Base-by-base conservation (phyloP, 1,284 basidiomycete genomes). In the Rhodotorula glutinis region DNA sequence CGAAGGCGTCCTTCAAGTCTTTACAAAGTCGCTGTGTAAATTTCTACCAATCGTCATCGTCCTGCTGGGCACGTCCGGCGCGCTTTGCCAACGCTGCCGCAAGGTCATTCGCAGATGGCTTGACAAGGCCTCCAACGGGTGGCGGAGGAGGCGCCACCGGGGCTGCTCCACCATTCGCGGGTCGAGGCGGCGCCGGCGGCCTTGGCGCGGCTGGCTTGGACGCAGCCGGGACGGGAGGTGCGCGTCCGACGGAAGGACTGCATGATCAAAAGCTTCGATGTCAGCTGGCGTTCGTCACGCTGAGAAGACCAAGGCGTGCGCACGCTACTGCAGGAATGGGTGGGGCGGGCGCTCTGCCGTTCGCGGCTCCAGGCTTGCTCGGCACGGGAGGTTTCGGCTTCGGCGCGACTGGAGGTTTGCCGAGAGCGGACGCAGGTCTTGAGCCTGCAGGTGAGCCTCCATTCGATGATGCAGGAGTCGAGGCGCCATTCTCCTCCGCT, bases 381-480 rank as follows among this genome's bases (percentile, higher is more conserved):
- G 79, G 79, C 9, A 82, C 49, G 17, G 70, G 62, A 88, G 13
- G 88, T 86, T 53, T 81, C 82, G 7, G 74, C 56, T 83, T 81
- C 29, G 81, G 76, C 10, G 81, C 67, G 10, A 72, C n/a, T 8
- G 66, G 62, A 7, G 65, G 62, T 40, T 66, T 70, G 27, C 62
- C 62, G 25, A 67, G 57, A 0, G 62, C 62, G 13, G 70, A 70
- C 2, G 60, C 60, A 23, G 70, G 70, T 13, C 70, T 29, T 30
- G 66, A 69, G 4, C 27, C 41, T 4, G 61, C 57, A 4, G 71
- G 65, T 25, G 67, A 65, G 10, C 53, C 55, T 16, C 63, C 46
- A 13, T 29, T 57, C 25, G 65, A 53, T 29, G 62, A 23, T 14
- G 52, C 41, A 7, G 65, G 59, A n/a, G 65, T 38, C 40, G 66